Base-by-base conservation (phyloP, 2,329 filamentous ascomycete species). In the Pseudogymnoascus sp. region DNA sequence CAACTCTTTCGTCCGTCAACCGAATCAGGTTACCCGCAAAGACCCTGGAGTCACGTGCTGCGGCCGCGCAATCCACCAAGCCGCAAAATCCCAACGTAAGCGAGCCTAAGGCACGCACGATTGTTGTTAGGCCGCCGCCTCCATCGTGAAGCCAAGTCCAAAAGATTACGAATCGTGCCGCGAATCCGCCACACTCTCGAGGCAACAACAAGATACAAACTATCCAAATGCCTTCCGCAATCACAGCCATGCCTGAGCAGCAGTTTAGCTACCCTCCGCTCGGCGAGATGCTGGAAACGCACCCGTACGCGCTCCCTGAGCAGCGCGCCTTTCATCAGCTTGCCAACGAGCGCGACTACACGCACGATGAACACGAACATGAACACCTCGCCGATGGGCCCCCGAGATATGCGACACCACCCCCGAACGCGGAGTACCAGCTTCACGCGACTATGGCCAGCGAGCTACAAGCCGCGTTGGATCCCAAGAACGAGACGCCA, bases 401-500 rank as follows among this genome's bases (percentile, higher is more conserved):
- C 35, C 65, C 68, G 2, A 66, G 69, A 41, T 73, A 71, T 43
- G 65, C 66, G 32, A 38, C 63, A 22, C 68, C 67, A 20, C 35
- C 63, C 12, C 61, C 67, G n/a, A 16, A 61, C 62, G 8, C 63
- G 63, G 30, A 65, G 63, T 37, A 57, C 39, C 37, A 63, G 18
- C 35, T 64, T 70, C 39, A 67, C 68, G 16, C 60, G 71, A 47
- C 60, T 57, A 50, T 47, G 61, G 28, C 43, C 50, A 38, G 63
- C 65, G 50, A 38, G 18, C 41, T 54, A 12, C 43, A 68, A 68
- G 60, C 61, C 70, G 41, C 65, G 63, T 32, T 61, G 57, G 39
- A 63, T 34, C 28, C 60, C 25, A 70, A 72, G 60, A 67, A 68
- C 30, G 68, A 70, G 20, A 63, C 12, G 68, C 71, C 41, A 67